Conservation (phyloP, 2,329 filamentous ascomycete species). For the Gnomoniopsis sp. region DNA sequence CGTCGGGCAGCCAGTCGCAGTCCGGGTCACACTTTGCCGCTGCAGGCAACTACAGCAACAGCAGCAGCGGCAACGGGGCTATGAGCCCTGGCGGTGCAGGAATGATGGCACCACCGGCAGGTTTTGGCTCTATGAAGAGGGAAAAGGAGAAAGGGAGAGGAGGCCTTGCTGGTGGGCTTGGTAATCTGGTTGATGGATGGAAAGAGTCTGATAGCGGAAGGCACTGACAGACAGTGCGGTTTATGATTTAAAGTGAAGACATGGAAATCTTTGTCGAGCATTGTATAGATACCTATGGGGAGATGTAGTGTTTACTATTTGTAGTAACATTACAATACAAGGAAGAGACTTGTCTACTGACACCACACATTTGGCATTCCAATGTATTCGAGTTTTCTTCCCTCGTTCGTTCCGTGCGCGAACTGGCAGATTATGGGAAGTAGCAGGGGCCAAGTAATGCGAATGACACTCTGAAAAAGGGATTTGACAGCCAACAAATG, state of each 20-base stretch:
- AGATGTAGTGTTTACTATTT: background rate
- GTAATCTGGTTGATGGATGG: slow-evolving; percentile 19
- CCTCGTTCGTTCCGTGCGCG: too few relatives aligned
- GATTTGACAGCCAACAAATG: too few relatives aligned
- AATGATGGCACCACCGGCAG: slow-evolving; percentile 10
- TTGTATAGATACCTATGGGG: background rate
- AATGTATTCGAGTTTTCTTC: too few relatives aligned
- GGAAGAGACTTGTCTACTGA: background rate
- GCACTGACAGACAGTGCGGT: slow-evolving; percentile 5
- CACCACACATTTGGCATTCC: background rate
- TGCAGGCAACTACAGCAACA: background rate
- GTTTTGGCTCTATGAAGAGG: slow-evolving; percentile 12
- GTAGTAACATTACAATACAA: background rate
- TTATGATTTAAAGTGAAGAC: background rate
- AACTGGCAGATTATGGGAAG: too few relatives aligned
- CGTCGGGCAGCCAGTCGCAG: slow-evolving; percentile 4
- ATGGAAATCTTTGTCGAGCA: background rate
- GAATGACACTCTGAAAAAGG: too few relatives aligned
- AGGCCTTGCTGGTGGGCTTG: slow-evolving; percentile 12
- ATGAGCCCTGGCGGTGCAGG: background rate
- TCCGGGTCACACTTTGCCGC: background rate
- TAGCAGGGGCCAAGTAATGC: too few relatives aligned
- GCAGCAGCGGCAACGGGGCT: background rate
- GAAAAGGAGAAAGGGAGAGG: slow-evolving; percentile 29
- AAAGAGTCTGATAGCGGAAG: slow-evolving; percentile 13